Conservation (phyloP, 805 yeast genomes). For the Saturnispora halmiae region DNA sequence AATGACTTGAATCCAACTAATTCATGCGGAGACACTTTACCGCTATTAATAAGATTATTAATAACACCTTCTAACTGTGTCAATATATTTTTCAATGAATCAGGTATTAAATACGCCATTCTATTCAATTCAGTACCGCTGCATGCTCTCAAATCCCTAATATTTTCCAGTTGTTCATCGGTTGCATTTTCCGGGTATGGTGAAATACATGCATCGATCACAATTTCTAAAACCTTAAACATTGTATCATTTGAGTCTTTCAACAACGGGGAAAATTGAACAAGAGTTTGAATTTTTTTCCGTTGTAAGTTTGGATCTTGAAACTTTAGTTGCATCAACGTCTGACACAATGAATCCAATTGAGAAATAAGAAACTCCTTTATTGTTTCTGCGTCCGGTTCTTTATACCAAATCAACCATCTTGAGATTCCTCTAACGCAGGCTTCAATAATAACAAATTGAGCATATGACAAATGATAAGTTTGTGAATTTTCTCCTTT, state of each 20-base stretch:
- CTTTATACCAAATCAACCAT: constrained; percentile 88
- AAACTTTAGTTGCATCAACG: constrained; percentile 63
- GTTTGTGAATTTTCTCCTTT: constrained; percentile 54
- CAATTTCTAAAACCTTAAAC: constrained; percentile 78
- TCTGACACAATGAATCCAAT: constrained; percentile 64
- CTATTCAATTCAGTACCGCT: constrained; percentile 94
- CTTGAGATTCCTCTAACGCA: constrained; percentile 87
- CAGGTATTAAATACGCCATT: constrained; percentile 92
- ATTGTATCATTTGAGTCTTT: constrained; percentile 67
- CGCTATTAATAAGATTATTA: constrained; percentile 52
- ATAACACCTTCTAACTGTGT: constrained; percentile 78
- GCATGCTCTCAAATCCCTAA: constrained; percentile 80
- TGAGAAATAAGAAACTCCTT: constrained; percentile 43
- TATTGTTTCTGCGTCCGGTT: constrained; percentile 43
- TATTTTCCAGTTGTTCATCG: constrained; percentile 68
- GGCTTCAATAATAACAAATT: constrained; percentile 79
- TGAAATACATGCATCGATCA: constrained; percentile 72
- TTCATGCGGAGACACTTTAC: constrained; percentile 45
- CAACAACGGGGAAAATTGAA: constrained; percentile 85
- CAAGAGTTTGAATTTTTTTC: constrained; percentile 83
- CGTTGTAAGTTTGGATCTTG: constrained; percentile 75
- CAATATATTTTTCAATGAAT: constrained; percentile 69
- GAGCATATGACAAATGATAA: constrained; percentile 67
- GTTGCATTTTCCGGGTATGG: constrained; percentile 52
- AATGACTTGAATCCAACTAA: constrained; percentile 91